Conservation (phyloP, 345 rosid genomes). For the Lepidium aucheri region DNA sequence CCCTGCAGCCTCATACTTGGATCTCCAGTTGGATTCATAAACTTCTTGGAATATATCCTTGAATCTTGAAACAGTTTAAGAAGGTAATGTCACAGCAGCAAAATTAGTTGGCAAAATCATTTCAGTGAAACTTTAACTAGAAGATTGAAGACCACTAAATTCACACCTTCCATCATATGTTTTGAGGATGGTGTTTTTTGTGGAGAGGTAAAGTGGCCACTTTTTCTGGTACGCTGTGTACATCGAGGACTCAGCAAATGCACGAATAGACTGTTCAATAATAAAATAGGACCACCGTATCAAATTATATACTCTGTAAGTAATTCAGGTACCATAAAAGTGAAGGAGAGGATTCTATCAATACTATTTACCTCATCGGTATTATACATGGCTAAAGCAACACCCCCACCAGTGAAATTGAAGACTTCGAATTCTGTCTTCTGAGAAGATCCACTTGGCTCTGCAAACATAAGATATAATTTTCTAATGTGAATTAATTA, state of each 20-base stretch:
- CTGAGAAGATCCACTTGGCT: slow-evolving; percentile 52
- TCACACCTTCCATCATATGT: slow-evolving; percentile 85
- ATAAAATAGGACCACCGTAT: not conserved
- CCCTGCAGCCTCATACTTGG: slow-evolving; percentile 80
- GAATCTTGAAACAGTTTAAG: slow-evolving; percentile 46
- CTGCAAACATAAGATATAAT: slow-evolving; percentile 32
- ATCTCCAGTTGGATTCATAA: slow-evolving; percentile 66
- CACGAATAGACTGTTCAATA: slow-evolving; percentile 55
- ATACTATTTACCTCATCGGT: slow-evolving; percentile 70
- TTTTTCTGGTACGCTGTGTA: slow-evolving; percentile 76
- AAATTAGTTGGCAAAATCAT: not conserved
- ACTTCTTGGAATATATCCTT: slow-evolving; percentile 94
- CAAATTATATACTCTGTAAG: not conserved
- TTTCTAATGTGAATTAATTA: not conserved
- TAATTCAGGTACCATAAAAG: slow-evolving; percentile 9
- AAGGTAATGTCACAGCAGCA: not conserved
- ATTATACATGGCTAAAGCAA: slow-evolving; percentile 83
- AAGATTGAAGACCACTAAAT: not conserved
- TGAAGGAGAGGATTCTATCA: not conserved
- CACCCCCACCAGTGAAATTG: slow-evolving; percentile 80
- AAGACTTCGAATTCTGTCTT: slow-evolving; percentile 67
- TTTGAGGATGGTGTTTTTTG: slow-evolving; percentile 93
- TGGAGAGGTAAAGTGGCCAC: slow-evolving; percentile 97
- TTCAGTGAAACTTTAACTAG: not conserved
- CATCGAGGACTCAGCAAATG: slow-evolving; percentile 92